phyloP scores from a whole-genome alignment of 306 rosid species.

The Begonia masoniana region DNA sequence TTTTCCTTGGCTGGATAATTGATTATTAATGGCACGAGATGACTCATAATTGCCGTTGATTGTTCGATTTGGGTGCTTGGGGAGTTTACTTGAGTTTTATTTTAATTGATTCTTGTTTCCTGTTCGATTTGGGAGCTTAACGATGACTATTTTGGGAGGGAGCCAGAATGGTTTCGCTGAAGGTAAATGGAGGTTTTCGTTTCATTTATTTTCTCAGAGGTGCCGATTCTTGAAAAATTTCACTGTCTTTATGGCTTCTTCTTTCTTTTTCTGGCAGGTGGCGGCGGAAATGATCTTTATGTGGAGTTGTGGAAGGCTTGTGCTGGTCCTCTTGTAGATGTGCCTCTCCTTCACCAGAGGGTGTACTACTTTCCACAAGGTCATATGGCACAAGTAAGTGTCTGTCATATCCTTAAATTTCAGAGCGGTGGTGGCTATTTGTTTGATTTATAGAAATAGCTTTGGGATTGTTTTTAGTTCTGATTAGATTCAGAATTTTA shows the following conservation, averaged over 20 bases:
- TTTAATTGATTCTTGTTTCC: slow-evolving; percentile 5
- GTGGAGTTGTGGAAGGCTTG: slow-evolving; percentile 65
- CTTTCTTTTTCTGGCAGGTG: slow-evolving; percentile 13
- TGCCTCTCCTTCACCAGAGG: slow-evolving; percentile 47
- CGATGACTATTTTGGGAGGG: slow-evolving; percentile 58
- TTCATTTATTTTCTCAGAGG: neutral
- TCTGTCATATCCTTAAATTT: neutral
- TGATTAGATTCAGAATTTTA: neutral
- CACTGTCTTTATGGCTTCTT: neutral
- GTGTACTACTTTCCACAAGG: slow-evolving; percentile 91
- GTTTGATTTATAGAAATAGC: neutral
- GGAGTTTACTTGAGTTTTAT: slow-evolving; percentile 1
- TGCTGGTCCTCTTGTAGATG: slow-evolving; percentile 87
- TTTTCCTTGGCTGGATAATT: slow-evolving; percentile 1
- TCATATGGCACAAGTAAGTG: slow-evolving; percentile 82
- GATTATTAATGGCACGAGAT: neutral
- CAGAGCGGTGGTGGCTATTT: slow-evolving; percentile 12
- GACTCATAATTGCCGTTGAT: slow-evolving; percentile 7
- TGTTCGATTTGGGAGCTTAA: slow-evolving; percentile 27
- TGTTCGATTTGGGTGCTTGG: neutral
- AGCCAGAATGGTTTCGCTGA: slow-evolving; percentile 32
- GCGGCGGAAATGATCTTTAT: slow-evolving; percentile 39
- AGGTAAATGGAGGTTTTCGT: slow-evolving; percentile 22
- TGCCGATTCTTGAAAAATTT: slow-evolving; percentile 2
- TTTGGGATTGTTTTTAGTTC: neutral